Percentiles rank a stretch among this genome's conserved stretches.
These are phyloP conservation scores for Collybia mongolica DNA, from an alignment of 768 basidiomycete genomes.

Conservation along the genomic window DNA sequence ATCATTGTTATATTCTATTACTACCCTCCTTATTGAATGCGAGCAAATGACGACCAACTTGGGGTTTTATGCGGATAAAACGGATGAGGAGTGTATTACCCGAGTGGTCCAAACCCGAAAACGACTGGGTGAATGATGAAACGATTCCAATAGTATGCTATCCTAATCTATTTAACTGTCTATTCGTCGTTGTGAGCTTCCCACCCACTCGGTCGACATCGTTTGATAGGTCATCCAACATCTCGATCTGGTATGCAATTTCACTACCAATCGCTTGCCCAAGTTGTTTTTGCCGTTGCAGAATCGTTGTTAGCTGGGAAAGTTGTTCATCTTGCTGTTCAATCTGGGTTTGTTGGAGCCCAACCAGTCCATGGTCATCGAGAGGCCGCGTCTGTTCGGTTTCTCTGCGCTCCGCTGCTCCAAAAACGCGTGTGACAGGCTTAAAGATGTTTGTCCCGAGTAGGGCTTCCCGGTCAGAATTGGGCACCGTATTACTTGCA, in stretches of 20 bases:
- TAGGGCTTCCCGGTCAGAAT: slow-evolving; percentile 65
- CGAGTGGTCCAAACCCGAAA: no score
- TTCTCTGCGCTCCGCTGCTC: slow-evolving; percentile 65
- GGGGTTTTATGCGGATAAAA: no score
- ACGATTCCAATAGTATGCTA: slow-evolving; percentile 21
- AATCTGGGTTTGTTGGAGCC: slow-evolving; percentile 79
- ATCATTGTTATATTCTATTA: slow-evolving; percentile 10
- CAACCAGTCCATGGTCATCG: slow-evolving; percentile 78
- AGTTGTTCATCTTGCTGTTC: slow-evolving; percentile 83
- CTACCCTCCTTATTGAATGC: no score
- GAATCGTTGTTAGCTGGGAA: slow-evolving; percentile 74
- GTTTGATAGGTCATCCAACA: slow-evolving; percentile 75
- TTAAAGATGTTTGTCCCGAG: slow-evolving; percentile 45
- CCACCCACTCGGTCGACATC: slow-evolving; percentile 78
- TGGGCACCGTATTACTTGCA: slow-evolving; percentile 41
- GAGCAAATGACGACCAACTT: no score
- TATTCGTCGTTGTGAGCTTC: slow-evolving; percentile 79
- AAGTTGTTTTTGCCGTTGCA: slow-evolving; percentile 82
- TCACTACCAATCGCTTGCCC: slow-evolving; percentile 86
- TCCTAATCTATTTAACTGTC: slow-evolving; percentile 78
- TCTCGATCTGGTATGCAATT: slow-evolving; percentile 79
- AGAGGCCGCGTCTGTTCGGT: slow-evolving; percentile 85
- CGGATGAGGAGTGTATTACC: no score
- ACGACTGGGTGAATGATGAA: no score
- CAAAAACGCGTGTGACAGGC: slow-evolving; percentile 78